phyloP scores from a whole-genome alignment of 805 yeast genomes.

The Starmerella cellae region DNA sequence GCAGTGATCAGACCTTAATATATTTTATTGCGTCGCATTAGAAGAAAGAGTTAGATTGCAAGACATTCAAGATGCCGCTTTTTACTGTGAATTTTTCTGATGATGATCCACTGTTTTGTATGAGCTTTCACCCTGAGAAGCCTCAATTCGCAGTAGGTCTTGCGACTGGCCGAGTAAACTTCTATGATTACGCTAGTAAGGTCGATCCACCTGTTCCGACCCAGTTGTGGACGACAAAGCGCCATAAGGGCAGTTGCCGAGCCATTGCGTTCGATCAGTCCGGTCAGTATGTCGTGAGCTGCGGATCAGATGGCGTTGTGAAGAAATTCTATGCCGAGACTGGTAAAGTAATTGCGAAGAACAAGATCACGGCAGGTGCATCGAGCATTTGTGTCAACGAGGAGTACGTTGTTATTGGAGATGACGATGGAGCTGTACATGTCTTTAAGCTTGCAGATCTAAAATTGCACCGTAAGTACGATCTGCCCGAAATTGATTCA shows the following conservation, averaged over 20 bases:
- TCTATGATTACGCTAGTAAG: slow-evolving; percentile 42
- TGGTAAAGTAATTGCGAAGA: slow-evolving; percentile 62
- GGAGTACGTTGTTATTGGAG: slow-evolving; percentile 33
- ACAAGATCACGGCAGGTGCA: slow-evolving; percentile 22
- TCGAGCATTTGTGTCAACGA: slow-evolving; percentile 25
- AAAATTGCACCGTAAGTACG: slow-evolving; percentile 37
- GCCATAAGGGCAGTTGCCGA: slow-evolving; percentile 84
- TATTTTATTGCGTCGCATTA: too few relatives aligned
- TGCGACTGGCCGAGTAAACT: slow-evolving; percentile 66
- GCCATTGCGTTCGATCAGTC: slow-evolving; percentile 40
- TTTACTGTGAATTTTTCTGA: slow-evolving; percentile 23
- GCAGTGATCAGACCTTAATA: too few relatives aligned
- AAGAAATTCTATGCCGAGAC: slow-evolving; percentile 59
- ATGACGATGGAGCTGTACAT: slow-evolving; percentile 56
- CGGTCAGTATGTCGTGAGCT: slow-evolving; percentile 51
- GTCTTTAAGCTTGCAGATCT: slow-evolving; percentile 44
- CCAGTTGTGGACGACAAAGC: slow-evolving; percentile 62
- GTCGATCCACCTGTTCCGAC: slow-evolving; percentile 23
- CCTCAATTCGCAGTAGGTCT: slow-evolving; percentile 56
- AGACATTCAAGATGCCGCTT: slow-evolving; percentile 16
- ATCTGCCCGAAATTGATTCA: slow-evolving; percentile 51
- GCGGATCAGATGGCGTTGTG: slow-evolving; percentile 68
- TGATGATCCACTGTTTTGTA: slow-evolving; percentile 42
- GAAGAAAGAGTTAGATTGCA: too few relatives aligned
- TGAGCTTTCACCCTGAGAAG: slow-evolving; percentile 64